These are phyloP conservation scores for Solanum etuberosum DNA, from an alignment of 257 asterid genomes.

Conservation along the genomic window DNA sequence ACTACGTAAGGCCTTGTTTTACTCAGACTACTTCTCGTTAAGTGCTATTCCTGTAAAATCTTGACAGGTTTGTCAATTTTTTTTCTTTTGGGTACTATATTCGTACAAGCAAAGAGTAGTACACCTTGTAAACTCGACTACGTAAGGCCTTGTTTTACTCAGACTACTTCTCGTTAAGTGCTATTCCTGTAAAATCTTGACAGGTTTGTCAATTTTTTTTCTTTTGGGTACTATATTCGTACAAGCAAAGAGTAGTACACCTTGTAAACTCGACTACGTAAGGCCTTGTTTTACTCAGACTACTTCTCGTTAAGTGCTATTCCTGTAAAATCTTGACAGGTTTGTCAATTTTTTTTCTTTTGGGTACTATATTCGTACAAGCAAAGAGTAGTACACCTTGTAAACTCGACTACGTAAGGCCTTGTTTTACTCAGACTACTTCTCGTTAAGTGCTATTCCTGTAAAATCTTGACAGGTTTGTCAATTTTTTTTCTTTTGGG, in stretches of 20 bases:
- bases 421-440: constrained; percentile 9
- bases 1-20: constrained; percentile 72
- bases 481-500: neutral
- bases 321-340: neutral
- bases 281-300: constrained; percentile 28
- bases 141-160: constrained; percentile 54
- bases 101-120: constrained; percentile 78
- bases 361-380: constrained; percentile 12
- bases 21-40: constrained; percentile 2
- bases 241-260: constrained; percentile 94
- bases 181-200: neutral
- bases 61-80: neutral
- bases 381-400: constrained; percentile 97
- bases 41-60: neutral
- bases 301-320: neutral
- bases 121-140: constrained; percentile 93
- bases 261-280: constrained; percentile 97
- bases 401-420: constrained; percentile 96
- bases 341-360: neutral
- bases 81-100: neutral
- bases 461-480: neutral
- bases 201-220: neutral
- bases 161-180: neutral
- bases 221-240: neutral
- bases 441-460: neutral